A percentile compares a stretch with the other conserved stretches of the same genome.
phyloP scores from a whole-genome alignment of 2,329 filamentous ascomycete species.

The Acarospora socialis region DNA sequence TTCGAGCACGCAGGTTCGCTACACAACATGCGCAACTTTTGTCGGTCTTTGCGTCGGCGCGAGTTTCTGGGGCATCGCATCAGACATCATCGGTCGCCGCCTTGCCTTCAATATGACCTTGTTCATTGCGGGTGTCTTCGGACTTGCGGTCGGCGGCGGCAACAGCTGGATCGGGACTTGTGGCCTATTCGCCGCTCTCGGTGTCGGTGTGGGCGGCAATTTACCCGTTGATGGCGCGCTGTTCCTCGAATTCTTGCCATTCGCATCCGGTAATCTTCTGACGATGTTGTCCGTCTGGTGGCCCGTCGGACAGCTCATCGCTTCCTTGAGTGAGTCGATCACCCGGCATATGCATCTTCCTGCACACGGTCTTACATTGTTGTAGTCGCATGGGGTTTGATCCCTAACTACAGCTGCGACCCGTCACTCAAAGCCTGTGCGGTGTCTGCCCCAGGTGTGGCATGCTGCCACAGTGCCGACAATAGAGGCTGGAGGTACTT shows the following conservation, averaged over 20 bases:
- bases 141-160: slow-evolving; percentile 53
- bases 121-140: slow-evolving; percentile 60
- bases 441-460: slow-evolving; percentile 16
- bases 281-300: slow-evolving; percentile 79
- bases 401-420: slow-evolving; percentile 48
- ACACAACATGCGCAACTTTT: slow-evolving; percentile 66
- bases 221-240: slow-evolving; percentile 59
- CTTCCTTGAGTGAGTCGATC: slow-evolving; percentile 35
- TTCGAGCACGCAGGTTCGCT: slow-evolving; percentile 55
- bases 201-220: slow-evolving; percentile 60
- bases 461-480: slow-evolving; percentile 36
- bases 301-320: slow-evolving; percentile 66
- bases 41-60: slow-evolving; percentile 64
- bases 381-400: slow-evolving; percentile 53
- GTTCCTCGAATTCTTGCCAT: slow-evolving; percentile 72
- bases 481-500: slow-evolving; percentile 65
- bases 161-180: slow-evolving; percentile 45
- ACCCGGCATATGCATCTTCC: slow-evolving; percentile 3
- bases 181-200: slow-evolving; percentile 28
- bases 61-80: slow-evolving; percentile 66
- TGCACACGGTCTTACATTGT: slow-evolving; percentile 16
- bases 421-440: slow-evolving; percentile 21
- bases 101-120: slow-evolving; percentile 71
- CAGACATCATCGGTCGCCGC: slow-evolving; percentile 64
- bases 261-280: slow-evolving; percentile 56